Evolutionary conservation across 306 rosid genomes (phyloP), one percentile per base, ranked within the genome.

Genomic region (Hippophae gyantsensis): DNA sequence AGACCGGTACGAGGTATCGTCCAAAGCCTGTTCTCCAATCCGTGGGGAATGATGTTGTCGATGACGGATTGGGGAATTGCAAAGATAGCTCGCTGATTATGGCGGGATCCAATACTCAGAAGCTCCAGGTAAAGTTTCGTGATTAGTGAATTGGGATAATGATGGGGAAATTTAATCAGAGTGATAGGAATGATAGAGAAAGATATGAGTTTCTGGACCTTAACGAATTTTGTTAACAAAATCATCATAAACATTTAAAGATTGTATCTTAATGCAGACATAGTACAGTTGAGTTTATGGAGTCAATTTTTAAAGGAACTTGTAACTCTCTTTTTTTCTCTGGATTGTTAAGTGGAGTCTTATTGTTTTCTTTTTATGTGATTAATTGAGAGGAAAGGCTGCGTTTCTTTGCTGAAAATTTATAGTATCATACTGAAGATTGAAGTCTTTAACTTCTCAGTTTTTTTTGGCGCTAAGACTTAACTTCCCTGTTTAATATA

Each of bases 1-100:
- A 60, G 56, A 81, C 65, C 25, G 86, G 86, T 54, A 60, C 54
- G 5, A 66, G 86, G 66, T 81, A 68, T 64, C 81, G 77, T 26
- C 71, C 79, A 54, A 74, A 72, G 50, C 67, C 74, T 53, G 67
- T 57, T 60, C 71, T 54, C 8, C 76, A 69, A 43, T 59, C 81
- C n/a, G 71, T 54, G 25, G 32, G 58, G 73, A 51, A 63, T 66
- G 65, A 45, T 51, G 27, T 13, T 14, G 65, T 50, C 5, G 74
- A 62, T 18, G 67, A 71, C 13, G 79, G 40, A 48, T 18, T 59
- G 26, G 72, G 63, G 32, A 68, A 66, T 25, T 62, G 73, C 54
- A 66, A 58, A 52, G 74, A 72, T 52, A 58, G 67, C 48, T 74
- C 74, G 25, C 73, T 61, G 47, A 45, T 69, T 44, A 10, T 41